Base-by-base conservation (phyloP, 805 yeast species). In the Candida odintsovae region DNA sequence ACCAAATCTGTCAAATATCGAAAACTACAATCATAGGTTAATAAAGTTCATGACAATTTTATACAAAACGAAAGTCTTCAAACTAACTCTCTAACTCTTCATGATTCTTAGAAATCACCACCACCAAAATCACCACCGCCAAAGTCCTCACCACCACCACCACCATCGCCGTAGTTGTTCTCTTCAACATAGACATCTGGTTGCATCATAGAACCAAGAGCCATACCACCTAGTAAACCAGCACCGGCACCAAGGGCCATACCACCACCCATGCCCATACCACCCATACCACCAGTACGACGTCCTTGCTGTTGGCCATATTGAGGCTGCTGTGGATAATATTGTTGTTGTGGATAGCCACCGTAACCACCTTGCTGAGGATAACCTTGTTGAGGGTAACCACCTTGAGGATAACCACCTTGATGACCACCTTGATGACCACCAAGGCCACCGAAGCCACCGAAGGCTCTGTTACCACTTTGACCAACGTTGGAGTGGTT, bases 91-190 rank as follows among this genome's bases (percentile, higher is more conserved):
- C 31, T 13, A 28, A 13, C 31, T 21, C 12, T 21, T 20, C 20
- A 4, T 13, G 7, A 13, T 5, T 28, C 31, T 28, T 29, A 47
- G 20, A 47, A 54, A 19, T 55, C 58, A 13, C 58, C 58, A 19
- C 51, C 51, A 7, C 53, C 52, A 25, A 51, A 51, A 16, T 55
- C 59, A 25, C 56, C 59, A 19, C 58, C 62, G 18, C 57, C 62
- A 41, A 47, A 52, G 37, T 50, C 58, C 22, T 72, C 76, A 23
- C 71, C 76, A 28, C 67, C 68, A n/a, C 61, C 55, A 22, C 62
- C 66, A 21, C 60, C 68, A n/a, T 49, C 56, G 37, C 52, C 53
- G 39, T 50, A 57, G 40, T 52, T 57, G 22, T 51, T 55, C 42
- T 52, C 57, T 35, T 45, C 53, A 22, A 54, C 55, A 16, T 50